Evolutionary conservation across 2,329 filamentous ascomycete genomes (phyloP), one percentile per base, ranked within the genome.

Genomic region (Myriangium duriaei): DNA sequence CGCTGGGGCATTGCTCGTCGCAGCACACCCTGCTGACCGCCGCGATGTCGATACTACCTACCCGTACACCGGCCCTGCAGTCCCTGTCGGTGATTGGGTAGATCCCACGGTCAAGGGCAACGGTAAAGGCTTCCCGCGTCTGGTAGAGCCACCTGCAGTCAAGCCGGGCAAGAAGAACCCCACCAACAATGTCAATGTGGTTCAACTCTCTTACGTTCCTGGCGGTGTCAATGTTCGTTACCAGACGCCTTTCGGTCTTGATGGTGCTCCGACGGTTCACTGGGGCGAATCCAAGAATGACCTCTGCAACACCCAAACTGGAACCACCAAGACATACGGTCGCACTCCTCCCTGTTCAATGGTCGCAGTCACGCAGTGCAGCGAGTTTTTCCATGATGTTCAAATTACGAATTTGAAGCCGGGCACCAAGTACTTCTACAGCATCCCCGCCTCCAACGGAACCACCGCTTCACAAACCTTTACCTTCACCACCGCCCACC

Each of bases 161-260:
- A 62, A 56, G 44, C 67, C 68, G 3, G 53, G 52, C 16, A 53
- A 49, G 5, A 42, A 45, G 7, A 61, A 64, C 32, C 62, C 67
- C 5, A 63, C 55, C 29, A 71, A 71, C 55, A 71, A 71, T 37
- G 50, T 71, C 50, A 71, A 71, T 44, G 67, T 71, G 26, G 67
- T 71, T 40, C 61, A 61, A 4, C 45, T 68, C 40, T 57, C 67
- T 1, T 71, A 68, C 42, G 42, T 68, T 2, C 65, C 65, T 1
- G 50, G 56, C 34, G 68, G 67, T 21, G 63, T 71, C 48, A 68
- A 67, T 47, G 60, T 71, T 39, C 67, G 71, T 51, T 71, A 61
- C 49, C 68, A 71, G 52, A 71, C 68, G 0, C 65, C 68, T 0
- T 71, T 70, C 45, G 67, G 68, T 5, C 51, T 71, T n/a, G 64